Evolutionary conservation across 805 yeast genomes (phyloP), one percentile per base, ranked within the genome.

Genomic region (Candida yuanshanica): DNA sequence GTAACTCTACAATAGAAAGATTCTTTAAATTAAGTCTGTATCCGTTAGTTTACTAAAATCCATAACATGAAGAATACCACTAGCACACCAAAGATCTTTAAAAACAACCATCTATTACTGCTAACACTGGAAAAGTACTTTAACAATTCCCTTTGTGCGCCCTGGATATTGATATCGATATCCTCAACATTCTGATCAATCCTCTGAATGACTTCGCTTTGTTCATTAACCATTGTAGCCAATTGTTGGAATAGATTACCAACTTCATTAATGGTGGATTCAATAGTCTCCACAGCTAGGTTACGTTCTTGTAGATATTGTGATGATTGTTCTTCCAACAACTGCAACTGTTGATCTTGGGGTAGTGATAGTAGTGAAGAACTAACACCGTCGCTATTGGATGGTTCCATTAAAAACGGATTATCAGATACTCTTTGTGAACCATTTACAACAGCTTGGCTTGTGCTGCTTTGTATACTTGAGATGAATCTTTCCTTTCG

Each of bases 161-260:
- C 98, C 21, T 75, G 67, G 13, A 93, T 90, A 60, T 90, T 93
- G 58, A 91, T 60, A 53, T 87, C 79, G 40, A 91, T 88, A 56
- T 93, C 98, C 52, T 90, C 96, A 7, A 95, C 95, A 58, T 93
- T 90, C 42, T 81, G 86, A 64, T 93, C 99, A 48, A 93, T 93
- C 57, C 98, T 72, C 62, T 91, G 98, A 43, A 93, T 91, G 13
- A 84, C 85, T 54, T 93, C 99, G 32, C 98, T 91, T 64, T 93
- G 99, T 62, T 93, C 98, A 47, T 86, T 89, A 7, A 93, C 97
- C 98, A 93, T 91, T 1, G 95, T 83, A 5, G 98, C 96, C 53
- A 93, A 71, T 63, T 93, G 99, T 54, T 86, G 91, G 66, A 93
- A 93, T 45, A 93, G 71, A 37, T 85, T 83, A 33, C 99, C 99